Percentiles rank a stretch among this genome's conserved stretches.
Conservation (phyloP, 768 basidiomycete genomes). For the Dentipellis sp. region DNA sequence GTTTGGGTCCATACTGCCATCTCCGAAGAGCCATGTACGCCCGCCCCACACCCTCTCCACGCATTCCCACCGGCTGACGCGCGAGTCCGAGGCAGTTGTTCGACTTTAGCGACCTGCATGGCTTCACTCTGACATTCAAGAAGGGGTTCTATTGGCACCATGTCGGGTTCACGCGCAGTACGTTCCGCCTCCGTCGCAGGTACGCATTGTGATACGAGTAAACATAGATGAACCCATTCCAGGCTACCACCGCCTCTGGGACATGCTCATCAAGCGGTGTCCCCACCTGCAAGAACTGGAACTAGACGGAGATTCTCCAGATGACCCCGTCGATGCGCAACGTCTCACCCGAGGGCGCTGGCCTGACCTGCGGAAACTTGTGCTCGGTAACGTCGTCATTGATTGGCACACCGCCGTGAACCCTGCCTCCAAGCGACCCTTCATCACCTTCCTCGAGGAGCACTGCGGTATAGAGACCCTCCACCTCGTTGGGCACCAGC, state of each 20-base stretch:
- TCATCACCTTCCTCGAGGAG: slow-evolving; percentile 59
- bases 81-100: slow-evolving; percentile 39
- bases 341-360: slow-evolving; percentile 53
- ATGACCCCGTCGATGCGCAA: slow-evolving; percentile 44
- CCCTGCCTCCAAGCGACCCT: slow-evolving; percentile 38
- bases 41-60: not conserved
- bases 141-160: slow-evolving; percentile 54
- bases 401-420: slow-evolving; percentile 36
- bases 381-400: slow-evolving; percentile 57
- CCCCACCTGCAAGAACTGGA: slow-evolving; percentile 58
- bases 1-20: slow-evolving; percentile 51
- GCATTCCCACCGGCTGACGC: not conserved
- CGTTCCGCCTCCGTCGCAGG: slow-evolving; percentile 11
- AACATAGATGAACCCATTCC: slow-evolving; percentile 37
- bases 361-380: slow-evolving; percentile 53
- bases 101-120: slow-evolving; percentile 52
- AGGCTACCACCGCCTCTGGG: slow-evolving; percentile 48
- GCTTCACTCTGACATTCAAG: slow-evolving; percentile 54
- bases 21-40: slow-evolving; percentile 53
- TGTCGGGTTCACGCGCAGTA: slow-evolving; percentile 50
- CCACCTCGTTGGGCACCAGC: slow-evolving; percentile 33
- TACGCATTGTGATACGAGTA: slow-evolving; percentile 1
- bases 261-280: slow-evolving; percentile 59
- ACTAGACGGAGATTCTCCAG: slow-evolving; percentile 43
- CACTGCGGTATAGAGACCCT: slow-evolving; percentile 44